phyloP scores from a whole-genome alignment of 495 filamentous ascomycete species.

The Podospora pseudoanserina region DNA sequence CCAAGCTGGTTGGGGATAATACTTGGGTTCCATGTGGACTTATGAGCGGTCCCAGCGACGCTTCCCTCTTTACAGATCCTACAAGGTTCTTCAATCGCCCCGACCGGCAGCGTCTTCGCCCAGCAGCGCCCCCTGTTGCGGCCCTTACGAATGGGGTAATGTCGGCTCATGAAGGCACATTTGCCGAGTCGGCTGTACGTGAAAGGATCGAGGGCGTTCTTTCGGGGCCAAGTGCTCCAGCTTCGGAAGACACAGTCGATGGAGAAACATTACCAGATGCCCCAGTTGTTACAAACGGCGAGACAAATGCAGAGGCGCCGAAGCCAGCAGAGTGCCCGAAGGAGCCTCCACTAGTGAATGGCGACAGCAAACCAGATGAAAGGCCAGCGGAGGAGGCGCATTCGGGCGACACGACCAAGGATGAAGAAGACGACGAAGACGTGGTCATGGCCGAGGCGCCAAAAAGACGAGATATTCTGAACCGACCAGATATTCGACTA shows the following conservation, averaged over 20 bases:
- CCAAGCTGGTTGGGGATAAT: conserved; percentile 72
- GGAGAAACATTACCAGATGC: conserved; percentile 16
- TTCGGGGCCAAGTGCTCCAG: neutral
- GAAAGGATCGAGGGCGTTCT: neutral
- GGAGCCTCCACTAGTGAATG: conserved; percentile 13
- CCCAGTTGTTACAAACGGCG: conserved; percentile 10
- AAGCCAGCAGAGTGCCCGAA: neutral
- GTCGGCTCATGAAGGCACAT: neutral
- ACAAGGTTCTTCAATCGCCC: conserved; percentile 27
- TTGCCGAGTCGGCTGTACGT: neutral
- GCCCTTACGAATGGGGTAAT: neutral
- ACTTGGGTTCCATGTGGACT: conserved; percentile 71
- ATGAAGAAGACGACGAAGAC: conserved; percentile 28
- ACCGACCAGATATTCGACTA: conserved; percentile 5
- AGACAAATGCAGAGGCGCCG: neutral
- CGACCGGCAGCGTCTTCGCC: neutral
- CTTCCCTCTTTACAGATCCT: conserved; percentile 41
- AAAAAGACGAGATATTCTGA: conserved; percentile 1
- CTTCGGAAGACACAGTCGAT: conserved; percentile 19
- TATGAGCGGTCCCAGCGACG: conserved; percentile 52
- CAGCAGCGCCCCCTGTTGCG: conserved; percentile 4
- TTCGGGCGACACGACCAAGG: neutral
- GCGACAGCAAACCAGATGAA: neutral
- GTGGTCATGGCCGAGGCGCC: conserved; percentile 46
- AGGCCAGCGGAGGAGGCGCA: neutral